Base-by-base conservation (phyloP, 768 basidiomycete species). In the Pluteus cervinus region DNA sequence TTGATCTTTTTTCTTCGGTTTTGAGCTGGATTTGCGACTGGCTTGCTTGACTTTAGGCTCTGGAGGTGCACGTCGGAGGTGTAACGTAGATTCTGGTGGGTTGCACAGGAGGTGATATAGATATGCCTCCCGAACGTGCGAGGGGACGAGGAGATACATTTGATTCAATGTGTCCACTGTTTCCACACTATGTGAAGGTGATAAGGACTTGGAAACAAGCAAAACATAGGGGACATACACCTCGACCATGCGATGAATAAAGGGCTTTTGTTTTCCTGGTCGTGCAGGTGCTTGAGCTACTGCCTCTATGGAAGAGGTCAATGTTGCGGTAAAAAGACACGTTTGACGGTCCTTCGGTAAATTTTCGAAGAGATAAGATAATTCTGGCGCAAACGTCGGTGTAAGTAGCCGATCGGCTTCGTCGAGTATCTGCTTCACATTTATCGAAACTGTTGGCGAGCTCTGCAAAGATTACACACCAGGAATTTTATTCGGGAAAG, bases 351-450 rank as follows among this genome's bases (percentile, higher is more conserved):
- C 78, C 37, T 73, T 72, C 1, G 96, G 90, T 11, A 98, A 68
- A 24, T 73, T 64, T 24, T 65, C 62, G 56, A 98, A 93, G 15
- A 98, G 56, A 53, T 81, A 74, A 2, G 75, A 69, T 29, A 99
- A 62, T 36, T 98, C 94, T 1, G 85, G 75, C 6, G 89, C 75
- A 55, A 99, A 99, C 0, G 90, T 91, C 0, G 86, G 67, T 2
- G 90, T 87, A 16, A 99, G 68, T 18, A 99, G 69, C 18, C 94
- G 73, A 65, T 99, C 96, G 0, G 96, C 96, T 66, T 99, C 96
- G 59, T 98, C 96, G 7, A 99, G 70, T 2, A 98, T 81, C 90
- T 97, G 43, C 20, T 29, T 17, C 15, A 43, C 40, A 11, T 35
- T 16, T 33, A 32, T 30, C 12, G 23, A 40, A 28, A 10, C 32